These are phyloP conservation scores for Arthrobotrys sphaeroides DNA, from an alignment of 2,329 filamentous ascomycete species.

Conservation along the genomic window DNA sequence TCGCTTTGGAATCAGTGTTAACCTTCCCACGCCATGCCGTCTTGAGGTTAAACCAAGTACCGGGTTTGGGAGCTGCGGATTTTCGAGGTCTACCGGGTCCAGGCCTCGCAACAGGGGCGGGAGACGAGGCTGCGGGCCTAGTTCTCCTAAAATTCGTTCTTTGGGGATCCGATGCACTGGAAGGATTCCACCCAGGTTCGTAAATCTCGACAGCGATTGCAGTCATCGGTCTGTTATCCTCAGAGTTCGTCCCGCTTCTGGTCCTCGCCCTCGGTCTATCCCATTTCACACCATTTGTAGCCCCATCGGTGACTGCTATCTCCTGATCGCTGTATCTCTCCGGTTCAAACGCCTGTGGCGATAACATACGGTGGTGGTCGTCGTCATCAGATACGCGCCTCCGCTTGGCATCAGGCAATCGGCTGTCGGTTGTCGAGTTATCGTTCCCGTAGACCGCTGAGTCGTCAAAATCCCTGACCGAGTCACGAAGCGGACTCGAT, in stretches of 20 bases:
- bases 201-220: neutral
- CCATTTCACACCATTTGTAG: neutral
- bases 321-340: neutral
- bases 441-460: too few relatives aligned
- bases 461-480: neutral
- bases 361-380: slow-evolving; percentile 3
- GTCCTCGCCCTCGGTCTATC: neutral
- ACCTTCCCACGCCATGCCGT: neutral
- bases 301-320: neutral
- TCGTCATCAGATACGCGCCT: neutral
- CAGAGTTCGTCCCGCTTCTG: neutral
- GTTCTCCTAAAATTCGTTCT: slow-evolving; percentile 6
- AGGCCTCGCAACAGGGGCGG: neutral
- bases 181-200: neutral
- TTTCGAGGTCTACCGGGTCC: neutral
- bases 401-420: neutral
- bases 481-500: neutral
- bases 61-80: neutral
- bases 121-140: neutral
- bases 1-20: neutral
- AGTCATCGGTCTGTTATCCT: neutral
- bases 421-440: neutral
- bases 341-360: neutral
- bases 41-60: neutral
- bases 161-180: slow-evolving; percentile 2